These are phyloP conservation scores for Clonostachys rosea DNA, from an alignment of 2,329 filamentous ascomycete genomes.

Conservation along the genomic window DNA sequence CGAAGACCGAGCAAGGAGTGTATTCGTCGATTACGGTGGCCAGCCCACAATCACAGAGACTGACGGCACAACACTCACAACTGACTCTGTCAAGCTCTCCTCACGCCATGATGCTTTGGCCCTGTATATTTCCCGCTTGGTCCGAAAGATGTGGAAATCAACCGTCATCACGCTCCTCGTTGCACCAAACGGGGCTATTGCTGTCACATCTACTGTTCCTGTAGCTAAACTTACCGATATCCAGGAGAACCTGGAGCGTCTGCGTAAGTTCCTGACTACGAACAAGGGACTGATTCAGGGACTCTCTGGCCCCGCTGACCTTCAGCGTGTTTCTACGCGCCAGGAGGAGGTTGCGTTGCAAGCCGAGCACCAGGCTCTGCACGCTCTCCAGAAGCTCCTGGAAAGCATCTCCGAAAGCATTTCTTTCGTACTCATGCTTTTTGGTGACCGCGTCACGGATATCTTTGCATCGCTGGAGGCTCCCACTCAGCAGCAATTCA, in stretches of 20 bases:
- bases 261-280: conserved; percentile 78
- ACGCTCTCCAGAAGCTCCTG: conserved; percentile 80
- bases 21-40: conserved; percentile 90
- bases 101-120: conserved; percentile 85
- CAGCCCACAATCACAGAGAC: conserved; percentile 78
- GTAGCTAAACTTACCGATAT: conserved; percentile 67
- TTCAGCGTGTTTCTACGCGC: conserved; percentile 72
- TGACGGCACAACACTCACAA: conserved; percentile 64
- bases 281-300: conserved; percentile 93
- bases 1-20: conserved; percentile 76
- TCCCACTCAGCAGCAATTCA: conserved; percentile 61
- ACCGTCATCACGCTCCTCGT: conserved; percentile 58
- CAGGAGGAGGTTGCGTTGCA: conserved; percentile 91
- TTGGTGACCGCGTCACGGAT: conserved; percentile 88
- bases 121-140: conserved; percentile 81
- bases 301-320: conserved; percentile 81
- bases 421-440: conserved; percentile 90
- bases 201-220: conserved; percentile 63
- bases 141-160: conserved; percentile 84
- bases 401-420: conserved; percentile 93
- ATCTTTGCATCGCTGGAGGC: conserved; percentile 77
- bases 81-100: conserved; percentile 82
- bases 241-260: conserved; percentile 73
- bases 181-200: conserved; percentile 47
- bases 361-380: conserved; percentile 88